A percentile compares a stretch with the other conserved stretches of the same genome.
Conservation (phyloP, 257 asterid genomes). For the Plantago ovata region DNA sequence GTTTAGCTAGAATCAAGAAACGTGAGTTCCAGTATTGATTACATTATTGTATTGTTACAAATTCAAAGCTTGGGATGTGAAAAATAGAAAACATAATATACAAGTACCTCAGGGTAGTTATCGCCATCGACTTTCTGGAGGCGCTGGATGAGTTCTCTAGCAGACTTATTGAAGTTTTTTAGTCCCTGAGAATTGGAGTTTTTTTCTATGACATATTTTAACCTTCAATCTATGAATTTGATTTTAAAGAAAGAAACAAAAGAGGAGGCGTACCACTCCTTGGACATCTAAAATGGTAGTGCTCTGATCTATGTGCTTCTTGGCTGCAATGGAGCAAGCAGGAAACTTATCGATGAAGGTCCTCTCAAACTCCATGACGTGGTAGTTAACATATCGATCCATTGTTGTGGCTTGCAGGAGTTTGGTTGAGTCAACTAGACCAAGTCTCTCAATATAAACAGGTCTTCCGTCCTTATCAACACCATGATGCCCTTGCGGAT, state of each 20-base stretch:
- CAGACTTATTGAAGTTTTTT: constrained; percentile 82
- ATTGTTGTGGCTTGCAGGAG: constrained; percentile 80
- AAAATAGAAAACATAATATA: background rate
- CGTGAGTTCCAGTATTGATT: no score
- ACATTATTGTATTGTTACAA: background rate
- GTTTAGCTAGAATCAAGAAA: no score
- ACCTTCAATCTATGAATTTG: background rate
- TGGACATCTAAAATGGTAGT: constrained; percentile 97
- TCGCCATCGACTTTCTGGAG: constrained; percentile 90
- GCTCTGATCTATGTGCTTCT: constrained; percentile 91
- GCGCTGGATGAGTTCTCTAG: constrained; percentile 85
- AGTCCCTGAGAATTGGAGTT: constrained; percentile 55
- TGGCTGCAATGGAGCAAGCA: constrained; percentile 88
- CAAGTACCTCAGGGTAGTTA: constrained; percentile 83
- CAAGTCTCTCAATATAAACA: constrained; percentile 75
- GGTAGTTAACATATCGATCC: constrained; percentile 84
- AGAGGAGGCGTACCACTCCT: constrained; percentile 65
- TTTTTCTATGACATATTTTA: no score
- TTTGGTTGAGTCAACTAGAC: constrained; percentile 78
- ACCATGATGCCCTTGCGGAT: constrained; percentile 99
- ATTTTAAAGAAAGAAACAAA: background rate
- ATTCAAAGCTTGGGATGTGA: background rate
- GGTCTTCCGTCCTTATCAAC: constrained; percentile 98
- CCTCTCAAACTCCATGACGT: constrained; percentile 89
- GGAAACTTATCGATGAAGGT: constrained; percentile 78